Evolutionary conservation across 306 rosid species (phyloP).

Genomic region (Lupinus albus): DNA sequence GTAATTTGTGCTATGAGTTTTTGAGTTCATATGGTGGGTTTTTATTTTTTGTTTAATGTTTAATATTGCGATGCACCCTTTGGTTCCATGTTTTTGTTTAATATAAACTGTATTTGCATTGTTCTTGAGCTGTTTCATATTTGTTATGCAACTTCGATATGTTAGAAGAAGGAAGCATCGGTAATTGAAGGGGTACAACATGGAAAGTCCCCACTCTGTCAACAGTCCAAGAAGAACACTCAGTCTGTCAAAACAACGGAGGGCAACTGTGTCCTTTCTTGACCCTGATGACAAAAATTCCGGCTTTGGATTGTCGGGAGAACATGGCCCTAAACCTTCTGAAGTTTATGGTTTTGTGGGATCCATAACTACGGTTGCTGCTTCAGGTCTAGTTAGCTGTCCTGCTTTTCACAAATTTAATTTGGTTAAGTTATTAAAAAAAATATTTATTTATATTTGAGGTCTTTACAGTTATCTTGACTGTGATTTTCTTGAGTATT

Average conservation of each 20-base stretch:
- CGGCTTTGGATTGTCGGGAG: slow-evolving; percentile 64
- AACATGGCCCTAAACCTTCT: slow-evolving; percentile 84
- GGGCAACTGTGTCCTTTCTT: slow-evolving; percentile 53
- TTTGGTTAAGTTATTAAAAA: neutral
- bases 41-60: no score
- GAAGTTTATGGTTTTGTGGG: slow-evolving; percentile 95
- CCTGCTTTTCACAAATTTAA: slow-evolving; percentile 6
- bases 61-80: neutral
- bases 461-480: slow-evolving; percentile 2
- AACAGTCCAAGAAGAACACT: slow-evolving; percentile 83
- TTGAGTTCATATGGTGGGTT: neutral
- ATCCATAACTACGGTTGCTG: slow-evolving; percentile 74
- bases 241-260: slow-evolving; percentile 63
- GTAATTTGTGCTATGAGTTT: no score
- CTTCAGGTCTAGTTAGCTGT: slow-evolving; percentile 59
- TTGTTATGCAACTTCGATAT: slow-evolving; percentile 5
- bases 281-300: slow-evolving; percentile 57
- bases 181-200: slow-evolving; percentile 35
- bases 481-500: neutral
- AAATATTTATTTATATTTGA: neutral
- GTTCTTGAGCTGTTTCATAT: neutral
- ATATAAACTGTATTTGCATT: neutral
- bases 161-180: neutral
- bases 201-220: slow-evolving; percentile 80
- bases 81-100: neutral